Percentiles rank a stretch among this genome's conserved stretches.
These are phyloP conservation scores for Suillus luteus DNA, from an alignment of 768 basidiomycete species.

Conservation along the genomic window DNA sequence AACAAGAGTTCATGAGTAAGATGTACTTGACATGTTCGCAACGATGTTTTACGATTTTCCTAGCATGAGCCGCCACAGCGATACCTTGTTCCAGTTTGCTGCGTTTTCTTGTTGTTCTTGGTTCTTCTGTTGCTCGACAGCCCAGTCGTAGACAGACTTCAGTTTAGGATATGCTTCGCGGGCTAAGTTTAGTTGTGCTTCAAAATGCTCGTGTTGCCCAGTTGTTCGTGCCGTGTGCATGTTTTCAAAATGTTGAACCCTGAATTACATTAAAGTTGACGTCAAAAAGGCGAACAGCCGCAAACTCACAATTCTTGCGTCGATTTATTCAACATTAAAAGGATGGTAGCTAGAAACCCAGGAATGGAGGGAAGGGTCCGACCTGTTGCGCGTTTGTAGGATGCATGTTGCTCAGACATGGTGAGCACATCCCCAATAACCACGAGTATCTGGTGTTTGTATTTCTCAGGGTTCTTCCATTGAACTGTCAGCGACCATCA, in stretches of 20 bases:
- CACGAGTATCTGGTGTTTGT: conserved; percentile 25
- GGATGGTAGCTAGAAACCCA: conserved; percentile 25
- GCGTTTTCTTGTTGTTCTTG: background rate
- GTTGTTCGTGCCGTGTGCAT: conserved; percentile 22
- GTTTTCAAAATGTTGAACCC: conserved; percentile 31
- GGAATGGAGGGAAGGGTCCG: conserved; percentile 32
- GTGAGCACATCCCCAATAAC: conserved; percentile 35
- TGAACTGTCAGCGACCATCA: background rate
- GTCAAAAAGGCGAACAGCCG: background rate
- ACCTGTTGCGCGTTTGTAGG: conserved; percentile 32
- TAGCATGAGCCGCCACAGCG: conserved; percentile 23
- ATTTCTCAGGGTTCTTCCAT: conserved; percentile 31
- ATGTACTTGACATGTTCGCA: background rate
- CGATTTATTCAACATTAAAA: conserved; percentile 33
- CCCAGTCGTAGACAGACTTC: conserved; percentile 34
- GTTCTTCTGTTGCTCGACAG: conserved; percentile 14
- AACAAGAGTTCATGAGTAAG: background rate
- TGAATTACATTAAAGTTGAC: conserved; percentile 12
- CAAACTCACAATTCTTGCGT: conserved; percentile 33
- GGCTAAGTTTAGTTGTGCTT: conserved; percentile 23
- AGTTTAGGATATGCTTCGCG: conserved; percentile 30
- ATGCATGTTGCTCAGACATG: conserved; percentile 27
- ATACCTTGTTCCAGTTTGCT: conserved; percentile 32
- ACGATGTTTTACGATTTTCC: conserved; percentile 22
- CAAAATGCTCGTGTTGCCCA: conserved; percentile 25